Conservation (phyloP, 2,329 filamentous ascomycete species). For the Trichoderma koningii region DNA sequence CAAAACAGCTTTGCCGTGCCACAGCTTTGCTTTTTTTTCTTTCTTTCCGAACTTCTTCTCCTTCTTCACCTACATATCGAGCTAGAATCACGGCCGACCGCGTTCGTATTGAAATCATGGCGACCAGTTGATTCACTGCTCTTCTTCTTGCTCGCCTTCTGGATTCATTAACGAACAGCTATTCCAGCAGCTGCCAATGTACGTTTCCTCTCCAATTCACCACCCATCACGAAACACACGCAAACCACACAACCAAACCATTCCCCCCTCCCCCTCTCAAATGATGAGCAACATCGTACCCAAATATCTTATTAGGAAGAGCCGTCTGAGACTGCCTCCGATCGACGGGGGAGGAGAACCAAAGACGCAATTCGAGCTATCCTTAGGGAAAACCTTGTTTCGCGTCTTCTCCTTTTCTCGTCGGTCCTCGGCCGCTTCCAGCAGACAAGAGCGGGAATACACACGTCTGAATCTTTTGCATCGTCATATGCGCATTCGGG, state of each 20-base stretch:
- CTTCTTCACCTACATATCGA: not conserved
- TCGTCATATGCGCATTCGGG: constrained; percentile 41
- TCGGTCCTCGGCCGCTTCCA: constrained; percentile 24
- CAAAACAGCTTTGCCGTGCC: constrained; percentile 10
- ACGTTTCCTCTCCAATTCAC: not conserved
- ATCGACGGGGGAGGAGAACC: constrained; percentile 2
- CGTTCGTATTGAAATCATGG: not conserved
- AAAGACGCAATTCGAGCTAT: not conserved
- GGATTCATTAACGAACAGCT: not conserved
- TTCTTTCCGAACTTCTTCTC: not conserved
- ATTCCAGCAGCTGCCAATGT: constrained; percentile 16
- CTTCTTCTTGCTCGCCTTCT: not conserved
- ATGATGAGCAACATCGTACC: constrained; percentile 49
- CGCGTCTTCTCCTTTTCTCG: not conserved
- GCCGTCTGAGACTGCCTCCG: constrained; percentile 49
- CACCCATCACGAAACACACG: not conserved
- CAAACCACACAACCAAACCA: constrained; percentile 4
- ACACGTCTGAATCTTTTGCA: constrained; percentile 33
- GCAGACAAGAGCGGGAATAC: constrained; percentile 22
- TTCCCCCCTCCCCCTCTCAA: constrained; percentile 29
- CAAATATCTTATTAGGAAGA: constrained; percentile 47
- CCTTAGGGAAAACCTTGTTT: constrained; percentile 6
- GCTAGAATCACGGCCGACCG: not conserved
- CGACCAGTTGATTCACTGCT: not conserved
- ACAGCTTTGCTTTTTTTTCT: constrained; percentile 16